Evolutionary conservation across 2,329 filamentous ascomycete genomes (phyloP).

Genomic region (Penicillium sp.): DNA sequence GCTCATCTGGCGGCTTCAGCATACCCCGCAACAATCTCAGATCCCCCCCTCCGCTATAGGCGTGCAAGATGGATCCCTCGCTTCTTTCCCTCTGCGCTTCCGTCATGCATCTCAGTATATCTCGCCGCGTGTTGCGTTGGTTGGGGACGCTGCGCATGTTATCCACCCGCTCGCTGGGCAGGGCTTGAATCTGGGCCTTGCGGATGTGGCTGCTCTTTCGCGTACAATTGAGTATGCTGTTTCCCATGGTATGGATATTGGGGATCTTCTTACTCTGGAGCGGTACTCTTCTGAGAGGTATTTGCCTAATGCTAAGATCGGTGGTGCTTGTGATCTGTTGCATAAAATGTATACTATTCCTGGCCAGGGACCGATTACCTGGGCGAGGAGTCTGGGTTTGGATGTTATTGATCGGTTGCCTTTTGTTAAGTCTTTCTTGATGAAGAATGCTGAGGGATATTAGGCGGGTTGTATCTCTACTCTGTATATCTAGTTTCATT

Average conservation of each 20-base stretch:
- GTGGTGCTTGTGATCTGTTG: slow-evolving; percentile 82
- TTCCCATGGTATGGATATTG: slow-evolving; percentile 83
- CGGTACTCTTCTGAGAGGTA: slow-evolving; percentile 81
- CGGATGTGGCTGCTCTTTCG: slow-evolving; percentile 80
- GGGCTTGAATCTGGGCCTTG: slow-evolving; percentile 90
- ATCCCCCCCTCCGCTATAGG: slow-evolving; percentile 69
- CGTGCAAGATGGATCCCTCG: slow-evolving; percentile 78
- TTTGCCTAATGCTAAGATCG: slow-evolving; percentile 76
- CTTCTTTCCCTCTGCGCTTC: slow-evolving; percentile 88
- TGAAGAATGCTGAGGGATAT: slow-evolving; percentile 65
- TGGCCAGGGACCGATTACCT: slow-evolving; percentile 76
- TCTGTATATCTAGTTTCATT: slow-evolving; percentile 24
- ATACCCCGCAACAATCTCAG: slow-evolving; percentile 62
- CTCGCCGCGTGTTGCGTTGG: slow-evolving; percentile 83
- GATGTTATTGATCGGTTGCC: slow-evolving; percentile 74
- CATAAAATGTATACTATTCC: slow-evolving; percentile 85
- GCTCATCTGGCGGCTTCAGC: slow-evolving; percentile 77
- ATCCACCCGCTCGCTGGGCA: slow-evolving; percentile 94
- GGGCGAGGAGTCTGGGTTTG: slow-evolving; percentile 76
- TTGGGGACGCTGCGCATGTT: slow-evolving; percentile 94
- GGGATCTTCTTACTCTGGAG: slow-evolving; percentile 76
- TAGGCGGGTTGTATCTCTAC: slow-evolving; percentile 16
- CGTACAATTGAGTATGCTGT: slow-evolving; percentile 76
- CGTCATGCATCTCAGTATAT: slow-evolving; percentile 94
- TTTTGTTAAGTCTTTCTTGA: slow-evolving; percentile 81